Percentiles rank a stretch among this genome's conserved stretches.
Conservation (phyloP, 495 filamentous ascomycete genomes). For the Aspergillus biplanus region DNA sequence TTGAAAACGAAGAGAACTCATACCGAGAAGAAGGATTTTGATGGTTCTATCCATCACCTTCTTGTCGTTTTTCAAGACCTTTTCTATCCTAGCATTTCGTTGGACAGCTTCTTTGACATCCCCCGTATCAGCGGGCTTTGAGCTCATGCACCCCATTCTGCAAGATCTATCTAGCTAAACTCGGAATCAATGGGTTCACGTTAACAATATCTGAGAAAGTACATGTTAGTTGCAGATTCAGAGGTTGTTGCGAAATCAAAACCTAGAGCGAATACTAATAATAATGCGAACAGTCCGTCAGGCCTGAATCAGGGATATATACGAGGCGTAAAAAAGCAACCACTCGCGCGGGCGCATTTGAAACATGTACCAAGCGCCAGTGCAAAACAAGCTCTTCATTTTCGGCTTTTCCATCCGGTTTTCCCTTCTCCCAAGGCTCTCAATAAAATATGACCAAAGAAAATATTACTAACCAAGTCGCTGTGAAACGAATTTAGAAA, state of each 20-base stretch:
- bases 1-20: conserved; percentile 38
- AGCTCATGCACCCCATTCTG: conserved; percentile 51
- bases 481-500: not conserved
- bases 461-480: not conserved
- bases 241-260: not conserved
- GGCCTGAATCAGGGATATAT: conserved; percentile 41
- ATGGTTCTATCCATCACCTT: conserved; percentile 78
- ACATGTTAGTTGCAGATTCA: not conserved
- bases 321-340: conserved; percentile 15
- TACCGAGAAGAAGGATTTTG: conserved; percentile 78
- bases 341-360: not conserved
- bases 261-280: conserved; percentile 9
- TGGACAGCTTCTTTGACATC: conserved; percentile 46
- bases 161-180: not conserved
- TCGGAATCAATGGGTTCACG: not conserved
- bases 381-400: not conserved
- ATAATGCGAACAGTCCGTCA: conserved; percentile 4
- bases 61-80: conserved; percentile 76
- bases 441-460: not conserved
- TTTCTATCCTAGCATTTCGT: conserved; percentile 69
- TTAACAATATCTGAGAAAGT: not conserved
- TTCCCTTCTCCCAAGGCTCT: not conserved
- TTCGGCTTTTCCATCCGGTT: not conserved
- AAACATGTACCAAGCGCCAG: conserved; percentile 12
- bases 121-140: conserved; percentile 41